Conservation (phyloP, 305 asterid species). For the Fraxinus velutina region DNA sequence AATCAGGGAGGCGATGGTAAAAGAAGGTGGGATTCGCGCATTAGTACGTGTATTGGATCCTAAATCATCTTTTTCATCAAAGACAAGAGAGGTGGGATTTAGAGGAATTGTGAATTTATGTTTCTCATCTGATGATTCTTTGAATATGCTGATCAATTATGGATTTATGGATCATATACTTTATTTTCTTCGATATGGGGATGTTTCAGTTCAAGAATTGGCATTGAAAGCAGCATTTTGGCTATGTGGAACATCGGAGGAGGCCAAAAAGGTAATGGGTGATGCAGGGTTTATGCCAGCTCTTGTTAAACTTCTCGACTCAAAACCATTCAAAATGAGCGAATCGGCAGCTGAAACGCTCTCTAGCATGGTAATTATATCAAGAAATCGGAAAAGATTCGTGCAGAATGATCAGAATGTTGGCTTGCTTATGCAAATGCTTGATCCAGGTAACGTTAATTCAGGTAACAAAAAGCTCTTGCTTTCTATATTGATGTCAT, state of each 20-base stretch:
- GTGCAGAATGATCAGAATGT: slow-evolving; percentile 66
- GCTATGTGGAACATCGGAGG: slow-evolving; percentile 71
- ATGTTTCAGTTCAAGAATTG: slow-evolving; percentile 58
- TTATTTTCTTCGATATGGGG: slow-evolving; percentile 58
- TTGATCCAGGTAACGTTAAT: slow-evolving; percentile 54
- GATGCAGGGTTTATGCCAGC: slow-evolving; percentile 82
- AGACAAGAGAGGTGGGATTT: slow-evolving; percentile 69
- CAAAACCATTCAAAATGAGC: slow-evolving; percentile 56
- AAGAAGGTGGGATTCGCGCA: slow-evolving; percentile 65
- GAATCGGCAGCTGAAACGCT: slow-evolving; percentile 80
- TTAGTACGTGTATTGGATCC: slow-evolving; percentile 64
- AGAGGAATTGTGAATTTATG: slow-evolving; percentile 61
- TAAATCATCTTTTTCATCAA: slow-evolving; percentile 43
- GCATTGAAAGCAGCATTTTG: slow-evolving; percentile 77
- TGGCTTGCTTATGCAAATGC: slow-evolving; percentile 56
- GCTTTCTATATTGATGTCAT: slow-evolving; percentile 69
- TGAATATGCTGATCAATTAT: slow-evolving; percentile 31
- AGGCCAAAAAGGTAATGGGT: slow-evolving; percentile 81
- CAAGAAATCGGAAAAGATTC: slow-evolving; percentile 64
- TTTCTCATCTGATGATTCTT: slow-evolving; percentile 39
- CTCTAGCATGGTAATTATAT: slow-evolving; percentile 55
- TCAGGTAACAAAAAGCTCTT: slow-evolving; percentile 61
- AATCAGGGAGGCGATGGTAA: slow-evolving; percentile 37
- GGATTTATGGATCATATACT: slow-evolving; percentile 66
- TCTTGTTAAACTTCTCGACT: slow-evolving; percentile 60